Evolutionary conservation across 169 alveolate species (phyloP).

Genomic region (Plasmodium blacklocki): DNA sequence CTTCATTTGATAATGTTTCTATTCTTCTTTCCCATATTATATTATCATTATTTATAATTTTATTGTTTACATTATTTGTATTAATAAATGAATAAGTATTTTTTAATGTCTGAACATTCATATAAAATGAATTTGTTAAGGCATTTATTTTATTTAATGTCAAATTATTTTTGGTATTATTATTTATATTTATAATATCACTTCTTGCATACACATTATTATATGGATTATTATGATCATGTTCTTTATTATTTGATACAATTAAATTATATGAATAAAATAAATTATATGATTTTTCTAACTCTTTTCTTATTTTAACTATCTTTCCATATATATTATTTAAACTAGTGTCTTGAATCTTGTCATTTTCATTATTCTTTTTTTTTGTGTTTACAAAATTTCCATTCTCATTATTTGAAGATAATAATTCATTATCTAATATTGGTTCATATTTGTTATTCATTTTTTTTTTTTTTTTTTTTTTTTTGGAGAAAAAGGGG

Average conservation of each 20-base stretch:
- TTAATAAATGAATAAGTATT: conserved; percentile 51
- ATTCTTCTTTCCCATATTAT: conserved; percentile 64
- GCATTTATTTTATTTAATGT: conserved; percentile 72
- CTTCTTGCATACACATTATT: conserved; percentile 29
- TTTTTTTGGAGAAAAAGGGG: too few species aligned
- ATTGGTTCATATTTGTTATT: conserved; percentile 31
- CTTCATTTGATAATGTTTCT: conserved; percentile 57
- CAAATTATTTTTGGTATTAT: conserved; percentile 38
- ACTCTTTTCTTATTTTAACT: conserved; percentile 62
- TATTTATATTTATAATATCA: conserved; percentile 17
- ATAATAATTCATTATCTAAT: conserved; percentile 7
- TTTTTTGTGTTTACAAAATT: neutral
- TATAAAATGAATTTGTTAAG: conserved; percentile 60
- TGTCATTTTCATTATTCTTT: conserved; percentile 1
- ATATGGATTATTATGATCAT: neutral
- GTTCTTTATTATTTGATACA: conserved; percentile 20
- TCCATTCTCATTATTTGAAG: neutral
- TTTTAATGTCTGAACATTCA: conserved; percentile 58
- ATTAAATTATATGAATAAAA: conserved; percentile 61
- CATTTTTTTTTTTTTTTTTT: conserved; percentile 26
- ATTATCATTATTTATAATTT: conserved; percentile 32
- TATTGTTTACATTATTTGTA: conserved; percentile 40
- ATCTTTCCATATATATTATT: conserved; percentile 55
- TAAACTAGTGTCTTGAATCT: neutral
- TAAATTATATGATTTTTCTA: conserved; percentile 55